Evolutionary conservation across 129 eudicot species (phyloP), one percentile per base, ranked within the genome.

Genomic region (Flaveria trinervia): DNA sequence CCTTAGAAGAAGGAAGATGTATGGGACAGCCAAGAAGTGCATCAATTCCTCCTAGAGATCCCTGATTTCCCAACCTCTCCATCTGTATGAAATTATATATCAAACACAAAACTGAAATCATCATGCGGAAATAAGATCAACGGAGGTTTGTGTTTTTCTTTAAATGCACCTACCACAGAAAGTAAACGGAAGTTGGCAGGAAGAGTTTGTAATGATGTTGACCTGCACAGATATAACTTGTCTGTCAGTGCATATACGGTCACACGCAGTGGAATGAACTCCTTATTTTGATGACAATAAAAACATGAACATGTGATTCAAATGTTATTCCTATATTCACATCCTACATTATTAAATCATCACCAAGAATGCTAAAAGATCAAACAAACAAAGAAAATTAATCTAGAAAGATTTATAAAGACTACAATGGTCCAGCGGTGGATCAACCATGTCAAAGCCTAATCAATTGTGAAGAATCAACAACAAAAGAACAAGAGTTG

Each of bases 11-110:
- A 62, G 97, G 97, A 79, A 91, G 95, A 77, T 89, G 92, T 71
- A 91, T 67, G 77, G 97, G 97, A 76, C 95, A 91, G 43, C 97
- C 97, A 20, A 91, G 90, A 73, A 91, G 86, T 71, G 97, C 97
- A 72, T 91, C 97, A 64, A 91, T 89, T 79, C 97, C 97, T 45
- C 83, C 87, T 45, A 91, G 89, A 64, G 92, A 89, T 60, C 97
- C 97, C 81, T 87, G 90, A 86, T 91, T 91, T 62, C 92, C 79
- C 83, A 86, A 72, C 72, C 89, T 89, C 77, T 91, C 97, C 74
- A 85, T 81, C 97, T 91, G 82, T 23, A 65, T 52, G 39, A 81
- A 72, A 28, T 52, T 82, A 72, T 43, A 74, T 9, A 65, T 65
- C 25, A 59, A 45, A 28, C 51, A 62, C 25, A 64, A 76, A 28